Base-by-base conservation (phyloP, 768 basidiomycete genomes). In the Leccinum subgranulosum region DNA sequence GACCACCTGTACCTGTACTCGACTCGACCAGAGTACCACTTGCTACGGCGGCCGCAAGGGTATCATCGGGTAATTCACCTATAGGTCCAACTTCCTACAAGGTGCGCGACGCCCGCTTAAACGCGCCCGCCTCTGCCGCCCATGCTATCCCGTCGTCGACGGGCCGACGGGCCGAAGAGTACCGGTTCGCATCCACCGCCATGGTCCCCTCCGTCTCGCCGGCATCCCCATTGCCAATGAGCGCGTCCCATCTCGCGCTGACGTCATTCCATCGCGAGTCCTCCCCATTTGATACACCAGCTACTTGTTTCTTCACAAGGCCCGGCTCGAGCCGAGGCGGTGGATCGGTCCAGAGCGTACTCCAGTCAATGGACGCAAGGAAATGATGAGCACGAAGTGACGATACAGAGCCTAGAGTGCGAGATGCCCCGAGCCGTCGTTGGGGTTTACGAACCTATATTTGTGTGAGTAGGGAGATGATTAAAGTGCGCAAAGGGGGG, bases 311-410 rank as follows among this genome's bases (percentile, higher is more conserved):
- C 73, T 77, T 80, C 8, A 85, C 70, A 6, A 85, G 74, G 7
- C 88, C 88, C 14, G 81, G 72, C 68, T 83, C 81, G 10, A 88
- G 75, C 0, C 72, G 72, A 17, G 89, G 89, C 5, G 80, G 77
- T 7, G 81, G 75, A n/a, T 77, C 77, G 0, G 77, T 83, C 90
- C 90, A 92, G 3, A 92, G 74, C 0, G 74, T 77, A 8, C 76
- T 72, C 89, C 89, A 91, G 50, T 78, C 73, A 53, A 88, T 75
- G 14, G 72, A 60, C 17, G 74, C 69, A 55, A 91, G 85, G 67
- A 90, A 91, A 1, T 81, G 75, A 62, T 90, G 88, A 9, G 71
- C 65, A 4, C 84, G 81, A 48, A 91, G 77, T 12, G 79, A 45
- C 71, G 62, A 74, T 76, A 77, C 54, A 74, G 77, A 64, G 70